Evolutionary conservation across 768 basidiomycete genomes (phyloP).

Genomic region (Hortiboletus campestris): DNA sequence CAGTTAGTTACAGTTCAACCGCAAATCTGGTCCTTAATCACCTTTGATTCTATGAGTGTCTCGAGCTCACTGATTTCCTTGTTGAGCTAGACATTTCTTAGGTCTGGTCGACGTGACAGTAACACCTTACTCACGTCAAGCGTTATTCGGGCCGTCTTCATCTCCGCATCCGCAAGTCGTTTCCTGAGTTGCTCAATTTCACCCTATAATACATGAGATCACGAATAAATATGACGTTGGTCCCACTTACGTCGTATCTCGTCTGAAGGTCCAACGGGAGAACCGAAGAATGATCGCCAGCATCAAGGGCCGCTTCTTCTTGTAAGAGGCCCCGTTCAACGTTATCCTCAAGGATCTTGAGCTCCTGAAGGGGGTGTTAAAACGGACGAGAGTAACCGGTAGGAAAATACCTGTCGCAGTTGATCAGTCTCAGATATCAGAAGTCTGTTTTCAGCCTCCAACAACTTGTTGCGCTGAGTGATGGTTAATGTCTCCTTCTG

Average conservation of each 20-base stretch:
- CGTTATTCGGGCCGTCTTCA: slow-evolving; percentile 66
- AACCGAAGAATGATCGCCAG: slow-evolving; percentile 16
- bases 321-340: slow-evolving; percentile 57
- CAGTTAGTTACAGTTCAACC: slow-evolving; percentile 3
- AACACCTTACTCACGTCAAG: slow-evolving; percentile 55
- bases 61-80: slow-evolving; percentile 94
- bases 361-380: slow-evolving; percentile 47
- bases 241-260: slow-evolving; percentile 50
- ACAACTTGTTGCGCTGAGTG: slow-evolving; percentile 62
- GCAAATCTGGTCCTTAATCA: slow-evolving; percentile 26
- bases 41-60: slow-evolving; percentile 91
- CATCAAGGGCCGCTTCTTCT: slow-evolving; percentile 45
- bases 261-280: slow-evolving; percentile 37
- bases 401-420: slow-evolving; percentile 59
- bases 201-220: slow-evolving; percentile 34
- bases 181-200: slow-evolving; percentile 73
- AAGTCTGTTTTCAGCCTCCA: slow-evolving; percentile 75
- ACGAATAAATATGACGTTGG: not conserved
- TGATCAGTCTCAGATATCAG: slow-evolving; percentile 57
- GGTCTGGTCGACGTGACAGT: not conserved
- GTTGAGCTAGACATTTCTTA: slow-evolving; percentile 55
- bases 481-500: slow-evolving; percentile 73
- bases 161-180: slow-evolving; percentile 65
- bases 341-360: slow-evolving; percentile 74
- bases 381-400: not conserved